Evolutionary conservation across 2,329 filamentous ascomycete species (phyloP), one percentile per base, ranked within the genome.

Genomic region (Lithohypha guttulata): DNA sequence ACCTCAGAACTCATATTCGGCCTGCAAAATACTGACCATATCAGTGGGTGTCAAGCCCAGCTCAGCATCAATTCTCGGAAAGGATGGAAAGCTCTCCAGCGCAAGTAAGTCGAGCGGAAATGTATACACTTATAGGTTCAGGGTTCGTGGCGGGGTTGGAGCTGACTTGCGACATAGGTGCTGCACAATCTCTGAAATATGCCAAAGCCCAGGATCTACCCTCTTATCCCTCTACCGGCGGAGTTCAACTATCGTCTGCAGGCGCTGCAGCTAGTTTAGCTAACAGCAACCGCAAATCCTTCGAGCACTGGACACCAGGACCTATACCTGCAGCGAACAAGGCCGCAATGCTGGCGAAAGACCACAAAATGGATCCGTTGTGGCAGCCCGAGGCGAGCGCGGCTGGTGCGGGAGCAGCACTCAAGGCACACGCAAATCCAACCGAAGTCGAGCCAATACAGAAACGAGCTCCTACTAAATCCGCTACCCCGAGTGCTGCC

Each of bases 241-340:
- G 59, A 18, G 57, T 66, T 34, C 63, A 63, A 41, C 60, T 66
- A 32, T 63, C 68, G 36, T 84, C 83, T 41, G 84, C 83, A 44
- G 74, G 79, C 48, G 76, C 81, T 40, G 85, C 84, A 39, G 83
- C 83, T 27, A 74, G 71, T 36, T 65, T 89, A 31, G 84, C 84
- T 35, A 82, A 84, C 67, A 69, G 75, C 34, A 82, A 75, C 53
- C 75, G 75, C 50, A 82, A 75, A 54, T 58, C 74, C 2, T 65
- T 77, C 35, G 71, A 82, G 56, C 65, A 68, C 55, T 82, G 78
- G 77, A 79, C 73, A 54, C 76, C 79, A 13, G 69, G 75, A 46
- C 69, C 69, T 30, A 70, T 68, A n/a, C 65, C 73, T 19, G 70
- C 71, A 7, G 77, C 78, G 6, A 69, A 70, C 39, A 70, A 70